A percentile compares a stretch with the other conserved stretches of the same genome.
phyloP scores from a whole-genome alignment of 192 early-diverging fungal species.

The Coemansia sp. region DNA sequence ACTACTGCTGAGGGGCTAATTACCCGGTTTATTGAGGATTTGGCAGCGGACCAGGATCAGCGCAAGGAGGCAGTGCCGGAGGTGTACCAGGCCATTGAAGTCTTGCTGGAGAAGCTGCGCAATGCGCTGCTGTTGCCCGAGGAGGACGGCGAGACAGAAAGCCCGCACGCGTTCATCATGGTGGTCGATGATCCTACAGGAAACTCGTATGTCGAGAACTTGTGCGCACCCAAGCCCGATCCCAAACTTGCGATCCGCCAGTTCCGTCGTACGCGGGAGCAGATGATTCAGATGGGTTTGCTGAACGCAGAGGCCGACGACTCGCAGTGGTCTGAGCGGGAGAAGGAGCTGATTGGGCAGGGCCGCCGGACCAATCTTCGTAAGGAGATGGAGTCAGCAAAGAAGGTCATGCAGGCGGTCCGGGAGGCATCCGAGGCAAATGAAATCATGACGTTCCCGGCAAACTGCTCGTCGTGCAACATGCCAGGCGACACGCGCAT shows the following conservation, averaged over 20 bases:
- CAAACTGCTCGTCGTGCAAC: slow-evolving; percentile 82
- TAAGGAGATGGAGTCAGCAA: slow-evolving; percentile 46
- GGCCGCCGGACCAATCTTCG: slow-evolving; percentile 21
- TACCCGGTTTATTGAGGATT: slow-evolving; percentile 72
- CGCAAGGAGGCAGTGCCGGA: slow-evolving; percentile 67
- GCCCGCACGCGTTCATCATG: slow-evolving; percentile 63
- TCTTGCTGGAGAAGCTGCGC: slow-evolving; percentile 62
- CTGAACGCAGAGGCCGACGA: slow-evolving; percentile 58
- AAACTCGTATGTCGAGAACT: slow-evolving; percentile 89
- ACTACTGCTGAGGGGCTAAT: slow-evolving; percentile 92
- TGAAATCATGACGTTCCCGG: slow-evolving; percentile 78
- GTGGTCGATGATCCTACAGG: slow-evolving; percentile 87
- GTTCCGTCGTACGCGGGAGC: slow-evolving; percentile 74
- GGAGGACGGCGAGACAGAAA: slow-evolving; percentile 20
- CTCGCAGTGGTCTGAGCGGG: slow-evolving; percentile 25
- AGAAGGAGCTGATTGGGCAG: slow-evolving; percentile 13
- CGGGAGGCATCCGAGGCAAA: slow-evolving; percentile 62
- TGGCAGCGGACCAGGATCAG: slow-evolving; percentile 71
- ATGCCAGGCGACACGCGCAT: slow-evolving; percentile 79
- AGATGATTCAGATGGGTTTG: slow-evolving; percentile 75
- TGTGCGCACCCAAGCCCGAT: slow-evolving; percentile 70
- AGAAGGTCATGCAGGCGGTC: slow-evolving; percentile 25
- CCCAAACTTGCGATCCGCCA: slow-evolving; percentile 65
- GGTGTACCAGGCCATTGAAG: slow-evolving; percentile 73
- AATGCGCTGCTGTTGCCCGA: slow-evolving; percentile 53